Evolutionary conservation across 78 protist species (phyloP).

Genomic region (Isochrysis galbana): DNA sequence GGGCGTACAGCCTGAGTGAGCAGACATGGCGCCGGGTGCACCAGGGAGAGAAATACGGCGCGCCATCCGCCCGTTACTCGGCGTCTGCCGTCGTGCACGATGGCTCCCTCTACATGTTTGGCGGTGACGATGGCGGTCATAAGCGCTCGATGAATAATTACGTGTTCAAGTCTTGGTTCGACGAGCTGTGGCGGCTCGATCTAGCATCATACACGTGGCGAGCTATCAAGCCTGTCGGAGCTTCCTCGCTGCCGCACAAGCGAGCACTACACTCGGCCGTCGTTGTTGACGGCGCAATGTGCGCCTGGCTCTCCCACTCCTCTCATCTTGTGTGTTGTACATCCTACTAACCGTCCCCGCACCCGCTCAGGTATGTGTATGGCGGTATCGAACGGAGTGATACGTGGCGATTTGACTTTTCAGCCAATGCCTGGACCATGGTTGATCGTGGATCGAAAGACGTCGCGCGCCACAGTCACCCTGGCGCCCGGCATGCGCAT

Average conservation of each 20-base stretch:
- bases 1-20: neutral
- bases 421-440: too few species aligned
- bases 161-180: neutral
- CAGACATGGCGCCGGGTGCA: neutral
- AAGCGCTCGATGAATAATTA: neutral
- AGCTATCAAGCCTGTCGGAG: neutral
- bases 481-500: too few species aligned
- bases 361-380: neutral
- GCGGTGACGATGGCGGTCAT: conserved; percentile 26
- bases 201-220: neutral
- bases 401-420: neutral
- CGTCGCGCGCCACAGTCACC: too few species aligned
- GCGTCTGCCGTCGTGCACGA: neutral
- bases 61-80: conserved; percentile 8
- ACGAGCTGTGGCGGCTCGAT: neutral
- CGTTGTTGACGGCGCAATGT: neutral
- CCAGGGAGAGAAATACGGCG: neutral
- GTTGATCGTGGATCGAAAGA: too few species aligned
- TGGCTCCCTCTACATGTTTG: neutral
- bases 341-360: too few species aligned
- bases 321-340: too few species aligned
- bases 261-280: conserved; percentile 8
- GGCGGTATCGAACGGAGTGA: neutral
- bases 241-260: neutral
- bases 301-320: too few species aligned